A percentile compares a stretch with the other conserved stretches of the same genome.
Conservation (phyloP, 2,329 filamentous ascomycete species). For the Venturia effusa region DNA sequence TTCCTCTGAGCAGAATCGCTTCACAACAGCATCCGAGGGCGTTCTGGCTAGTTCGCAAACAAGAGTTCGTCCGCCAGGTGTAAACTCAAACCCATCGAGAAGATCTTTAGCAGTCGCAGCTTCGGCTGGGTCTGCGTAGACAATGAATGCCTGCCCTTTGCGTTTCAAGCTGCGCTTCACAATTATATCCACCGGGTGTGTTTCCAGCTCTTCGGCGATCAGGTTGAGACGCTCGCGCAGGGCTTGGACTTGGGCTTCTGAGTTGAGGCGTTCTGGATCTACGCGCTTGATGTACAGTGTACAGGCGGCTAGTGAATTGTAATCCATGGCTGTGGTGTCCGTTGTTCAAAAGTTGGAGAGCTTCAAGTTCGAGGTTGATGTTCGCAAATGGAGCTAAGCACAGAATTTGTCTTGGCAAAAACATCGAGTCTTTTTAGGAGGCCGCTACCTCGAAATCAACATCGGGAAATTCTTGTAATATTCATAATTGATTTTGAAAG, state of each 20-base stretch:
- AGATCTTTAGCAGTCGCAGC: constrained; percentile 76
- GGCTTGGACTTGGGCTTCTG: background rate
- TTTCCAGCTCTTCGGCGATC: background rate
- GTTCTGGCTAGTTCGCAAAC: constrained; percentile 70
- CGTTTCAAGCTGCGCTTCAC: constrained; percentile 84
- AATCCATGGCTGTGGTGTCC: constrained; percentile 3
- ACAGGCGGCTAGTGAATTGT: constrained; percentile 4
- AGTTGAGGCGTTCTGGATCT: constrained; percentile 7
- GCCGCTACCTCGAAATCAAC: background rate
- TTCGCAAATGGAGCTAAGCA: background rate
- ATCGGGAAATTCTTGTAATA: background rate
- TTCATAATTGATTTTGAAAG: background rate
- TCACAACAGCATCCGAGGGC: constrained; percentile 77
- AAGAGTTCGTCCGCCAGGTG: constrained; percentile 68
- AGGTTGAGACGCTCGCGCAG: constrained; percentile 3
- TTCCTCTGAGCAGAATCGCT: constrained; percentile 60
- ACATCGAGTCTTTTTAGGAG: background rate
- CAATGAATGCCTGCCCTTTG: constrained; percentile 91
- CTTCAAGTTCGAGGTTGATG: background rate
- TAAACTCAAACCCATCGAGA: constrained; percentile 83
- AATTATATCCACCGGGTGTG: constrained; percentile 55
- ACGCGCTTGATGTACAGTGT: constrained; percentile 8
- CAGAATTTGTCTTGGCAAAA: background rate
- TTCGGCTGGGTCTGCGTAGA: constrained; percentile 74
- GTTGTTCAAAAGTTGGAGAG: background rate